These are phyloP conservation scores for Aureobasidium melanogenum DNA, from an alignment of 2,329 filamentous ascomycete genomes.

Conservation along the genomic window DNA sequence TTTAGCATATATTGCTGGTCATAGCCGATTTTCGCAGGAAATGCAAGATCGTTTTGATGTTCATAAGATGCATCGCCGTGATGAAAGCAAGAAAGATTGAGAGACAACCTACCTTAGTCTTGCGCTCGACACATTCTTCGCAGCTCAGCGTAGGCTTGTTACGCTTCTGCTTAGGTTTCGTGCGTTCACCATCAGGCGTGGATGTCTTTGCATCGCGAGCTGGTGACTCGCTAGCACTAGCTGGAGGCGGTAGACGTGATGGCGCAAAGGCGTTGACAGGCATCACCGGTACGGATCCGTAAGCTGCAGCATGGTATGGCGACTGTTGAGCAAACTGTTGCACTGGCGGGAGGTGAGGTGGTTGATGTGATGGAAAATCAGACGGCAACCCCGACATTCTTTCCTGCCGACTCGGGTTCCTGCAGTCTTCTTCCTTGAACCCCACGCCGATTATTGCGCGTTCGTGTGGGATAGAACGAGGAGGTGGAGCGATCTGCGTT, in stretches of 20 bases:
- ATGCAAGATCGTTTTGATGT: neutral
- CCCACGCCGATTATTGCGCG: neutral
- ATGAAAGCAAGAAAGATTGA: neutral
- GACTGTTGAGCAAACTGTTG: neutral
- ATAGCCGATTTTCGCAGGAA: constrained; percentile 3
- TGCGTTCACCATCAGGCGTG: constrained; percentile 4
- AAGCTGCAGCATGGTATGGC: neutral
- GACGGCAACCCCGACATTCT: constrained; percentile 4
- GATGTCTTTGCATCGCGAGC: neutral
- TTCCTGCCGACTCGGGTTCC: neutral
- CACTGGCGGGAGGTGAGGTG: neutral
- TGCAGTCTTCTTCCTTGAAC: neutral
- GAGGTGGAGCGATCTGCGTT: neutral
- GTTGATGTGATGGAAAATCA: constrained; percentile 1
- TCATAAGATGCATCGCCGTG: neutral
- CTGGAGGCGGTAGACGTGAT: neutral
- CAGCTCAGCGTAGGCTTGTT: constrained; percentile 78
- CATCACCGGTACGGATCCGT: constrained; percentile 5
- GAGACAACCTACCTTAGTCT: constrained; percentile 57
- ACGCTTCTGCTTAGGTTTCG: constrained; percentile 58
- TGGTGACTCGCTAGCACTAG: neutral
- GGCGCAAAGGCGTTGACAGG: constrained; percentile 8
- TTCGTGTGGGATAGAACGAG: neutral
- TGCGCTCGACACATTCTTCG: constrained; percentile 70
- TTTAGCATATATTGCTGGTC: neutral